Percentiles rank a stretch among this genome's conserved stretches.
phyloP scores from a whole-genome alignment of 768 basidiomycete genomes.

The Exsudoporus frostii region DNA sequence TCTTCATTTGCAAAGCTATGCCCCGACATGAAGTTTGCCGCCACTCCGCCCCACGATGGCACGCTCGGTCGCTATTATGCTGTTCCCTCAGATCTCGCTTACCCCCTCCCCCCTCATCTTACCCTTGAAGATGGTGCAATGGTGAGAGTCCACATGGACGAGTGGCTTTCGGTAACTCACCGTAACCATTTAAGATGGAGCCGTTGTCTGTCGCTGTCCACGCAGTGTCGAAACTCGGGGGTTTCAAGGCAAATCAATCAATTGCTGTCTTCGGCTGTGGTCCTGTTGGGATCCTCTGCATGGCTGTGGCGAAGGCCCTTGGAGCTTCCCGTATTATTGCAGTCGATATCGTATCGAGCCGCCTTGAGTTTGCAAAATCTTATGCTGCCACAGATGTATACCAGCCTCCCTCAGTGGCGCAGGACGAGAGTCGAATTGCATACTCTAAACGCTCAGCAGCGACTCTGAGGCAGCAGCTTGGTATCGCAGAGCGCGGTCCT shows the following conservation, averaged over 20 bases:
- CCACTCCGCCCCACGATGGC: constrained; percentile 91
- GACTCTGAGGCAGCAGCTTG: constrained; percentile 60
- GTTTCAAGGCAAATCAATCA: constrained; percentile 67
- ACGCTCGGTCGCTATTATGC: constrained; percentile 86
- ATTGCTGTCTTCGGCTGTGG: constrained; percentile 88
- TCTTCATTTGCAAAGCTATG: constrained; percentile 55
- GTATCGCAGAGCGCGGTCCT: constrained; percentile 67
- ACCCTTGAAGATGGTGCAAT: constrained; percentile 93
- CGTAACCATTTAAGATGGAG: constrained; percentile 62
- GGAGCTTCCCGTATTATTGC: constrained; percentile 84
- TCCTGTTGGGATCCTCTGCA: constrained; percentile 83
- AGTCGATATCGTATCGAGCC: constrained; percentile 70
- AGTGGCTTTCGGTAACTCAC: neutral
- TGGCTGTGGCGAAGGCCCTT: constrained; percentile 94
- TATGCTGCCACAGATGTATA: constrained; percentile 83
- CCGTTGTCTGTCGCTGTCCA: constrained; percentile 92
- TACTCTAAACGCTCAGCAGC: constrained; percentile 74
- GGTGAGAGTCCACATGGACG: constrained; percentile 41
- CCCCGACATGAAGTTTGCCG: constrained; percentile 82
- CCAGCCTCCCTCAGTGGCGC: constrained; percentile 54
- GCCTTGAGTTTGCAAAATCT: constrained; percentile 81
- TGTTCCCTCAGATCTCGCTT: constrained; percentile 81
- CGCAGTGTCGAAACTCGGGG: constrained; percentile 74
- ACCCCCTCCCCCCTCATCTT: constrained; percentile 77
- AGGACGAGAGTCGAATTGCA: constrained; percentile 62